Percentiles rank a stretch among this genome's conserved stretches.
These are phyloP conservation scores for Rhynchospora breviuscula DNA, from an alignment of 176 grass and related monocot species.

Conservation along the genomic window DNA sequence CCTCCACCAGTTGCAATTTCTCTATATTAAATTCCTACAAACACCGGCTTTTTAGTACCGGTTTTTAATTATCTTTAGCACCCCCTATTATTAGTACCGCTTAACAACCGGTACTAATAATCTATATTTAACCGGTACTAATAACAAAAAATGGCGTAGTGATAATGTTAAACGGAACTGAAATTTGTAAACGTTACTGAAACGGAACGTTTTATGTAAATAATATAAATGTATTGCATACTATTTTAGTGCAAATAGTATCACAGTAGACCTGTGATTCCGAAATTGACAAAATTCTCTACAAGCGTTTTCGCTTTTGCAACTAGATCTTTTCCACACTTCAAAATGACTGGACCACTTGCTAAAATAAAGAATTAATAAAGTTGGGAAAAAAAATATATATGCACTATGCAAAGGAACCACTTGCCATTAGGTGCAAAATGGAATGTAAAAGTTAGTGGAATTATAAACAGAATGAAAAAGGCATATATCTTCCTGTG, in stretches of 20 bases:
- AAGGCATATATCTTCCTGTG: slow-evolving; percentile 9
- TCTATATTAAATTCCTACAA: slow-evolving; percentile 98
- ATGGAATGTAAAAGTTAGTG: slow-evolving; percentile 19
- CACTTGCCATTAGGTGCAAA: background rate
- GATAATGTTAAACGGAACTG: too few relatives aligned
- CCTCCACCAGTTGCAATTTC: slow-evolving; percentile 97
- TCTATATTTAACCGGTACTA: too few relatives aligned
- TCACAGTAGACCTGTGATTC: background rate
- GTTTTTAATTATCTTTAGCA: too few relatives aligned
- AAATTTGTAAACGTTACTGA: too few relatives aligned
- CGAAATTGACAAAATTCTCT: background rate
- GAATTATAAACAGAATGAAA: slow-evolving; percentile 6
- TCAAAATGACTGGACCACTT: background rate
- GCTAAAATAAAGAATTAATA: background rate
- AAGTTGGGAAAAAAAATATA: background rate
- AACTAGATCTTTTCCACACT: background rate
- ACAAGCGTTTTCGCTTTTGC: background rate
- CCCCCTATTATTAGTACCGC: too few relatives aligned
- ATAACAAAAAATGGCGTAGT: too few relatives aligned
- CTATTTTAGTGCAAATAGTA: background rate
- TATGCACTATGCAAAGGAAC: background rate
- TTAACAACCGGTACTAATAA: too few relatives aligned
- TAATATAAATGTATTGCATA: too few relatives aligned
- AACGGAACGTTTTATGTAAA: too few relatives aligned
- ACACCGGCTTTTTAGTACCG: too few relatives aligned